phyloP scores from a whole-genome alignment of 2,329 filamentous ascomycete species.

The Fusarium subtropicale region DNA sequence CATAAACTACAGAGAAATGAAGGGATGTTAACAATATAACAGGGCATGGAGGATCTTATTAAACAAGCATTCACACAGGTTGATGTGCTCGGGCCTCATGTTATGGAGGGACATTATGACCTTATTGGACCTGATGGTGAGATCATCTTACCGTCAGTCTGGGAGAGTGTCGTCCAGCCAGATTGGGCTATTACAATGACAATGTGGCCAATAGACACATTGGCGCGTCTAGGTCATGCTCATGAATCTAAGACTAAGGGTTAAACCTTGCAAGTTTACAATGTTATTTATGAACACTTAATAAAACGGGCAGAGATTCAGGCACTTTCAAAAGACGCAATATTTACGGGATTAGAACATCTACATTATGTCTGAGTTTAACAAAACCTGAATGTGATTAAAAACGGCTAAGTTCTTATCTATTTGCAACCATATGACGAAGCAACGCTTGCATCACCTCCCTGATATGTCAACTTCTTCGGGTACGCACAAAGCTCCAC shows the following conservation, averaged over 20 bases:
- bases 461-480: constrained; percentile 11
- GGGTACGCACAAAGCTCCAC: constrained; percentile 26
- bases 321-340: background rate
- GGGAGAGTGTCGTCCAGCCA: constrained; percentile 84
- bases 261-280: background rate
- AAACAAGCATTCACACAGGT: constrained; percentile 86
- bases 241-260: background rate
- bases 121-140: constrained; percentile 82
- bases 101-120: constrained; percentile 83
- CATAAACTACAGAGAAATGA: rapidly evolving
- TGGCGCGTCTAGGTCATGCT: constrained; percentile 17
- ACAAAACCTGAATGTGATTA: background rate
- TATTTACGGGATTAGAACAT: too few species aligned
- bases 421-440: constrained; percentile 22
- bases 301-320: background rate
- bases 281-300: background rate
- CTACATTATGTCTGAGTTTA: too few species aligned
- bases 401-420: rapidly evolving
- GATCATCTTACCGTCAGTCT: constrained; percentile 81
- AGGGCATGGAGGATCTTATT: constrained; percentile 90
- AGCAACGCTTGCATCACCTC: background rate
- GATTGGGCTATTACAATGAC: constrained; percentile 69
- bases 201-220: constrained; percentile 68
- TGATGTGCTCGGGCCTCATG: constrained; percentile 79
- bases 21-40: constrained; percentile 39